Evolutionary conservation across 2,329 filamentous ascomycete species (phyloP), one percentile per base, ranked within the genome.

Genomic region (Fusarium verrucosum): DNA sequence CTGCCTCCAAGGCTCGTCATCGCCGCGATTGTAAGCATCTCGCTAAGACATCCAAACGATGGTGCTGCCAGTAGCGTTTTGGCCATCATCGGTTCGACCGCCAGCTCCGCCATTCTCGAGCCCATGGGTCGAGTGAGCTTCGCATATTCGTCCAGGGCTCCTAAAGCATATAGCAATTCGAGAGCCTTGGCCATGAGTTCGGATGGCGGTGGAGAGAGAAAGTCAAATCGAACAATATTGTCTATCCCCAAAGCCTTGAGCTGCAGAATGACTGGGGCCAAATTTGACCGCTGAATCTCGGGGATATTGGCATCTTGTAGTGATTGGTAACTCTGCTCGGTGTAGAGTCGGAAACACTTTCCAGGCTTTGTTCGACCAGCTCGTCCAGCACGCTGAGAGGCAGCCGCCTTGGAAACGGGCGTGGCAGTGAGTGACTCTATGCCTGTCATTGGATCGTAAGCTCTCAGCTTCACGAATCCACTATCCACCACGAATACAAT

Each of bases 181-280:
- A 97, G 85, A 1, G 92, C 95, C 62, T 93, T 92, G 38, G 90
- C 87, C 76, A 98, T 86, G 26, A 97, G 86, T 70, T 94, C 89
- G 0, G 93, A 87, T 0, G 95, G 93, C 11, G 95, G 95, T 4
- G 92, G 83, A 4, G 92, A 94, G 47, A 97, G 80, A 74, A 94
- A 99, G 70, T 94, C 89, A 75, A 98, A 99, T 6, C 92, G 89
- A 7, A 92, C 87, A 30, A 98, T 89, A 69, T 99, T 98, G 75
- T 97, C 94, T 67, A 98, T 96, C 0, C 95, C 95, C 2, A 99
- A 82, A 2, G 95, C 94, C 78, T 98, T 97, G 35, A 99, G 87
- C 72, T 98, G 94, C 38, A 99, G 83, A 35, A 98, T 86, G 4
- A 93, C 88, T 0, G 93, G 92, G 0, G 94, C 93, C 20, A 99